Conservation (phyloP, 495 filamentous ascomycete species). For the Daldinia decipiens region DNA sequence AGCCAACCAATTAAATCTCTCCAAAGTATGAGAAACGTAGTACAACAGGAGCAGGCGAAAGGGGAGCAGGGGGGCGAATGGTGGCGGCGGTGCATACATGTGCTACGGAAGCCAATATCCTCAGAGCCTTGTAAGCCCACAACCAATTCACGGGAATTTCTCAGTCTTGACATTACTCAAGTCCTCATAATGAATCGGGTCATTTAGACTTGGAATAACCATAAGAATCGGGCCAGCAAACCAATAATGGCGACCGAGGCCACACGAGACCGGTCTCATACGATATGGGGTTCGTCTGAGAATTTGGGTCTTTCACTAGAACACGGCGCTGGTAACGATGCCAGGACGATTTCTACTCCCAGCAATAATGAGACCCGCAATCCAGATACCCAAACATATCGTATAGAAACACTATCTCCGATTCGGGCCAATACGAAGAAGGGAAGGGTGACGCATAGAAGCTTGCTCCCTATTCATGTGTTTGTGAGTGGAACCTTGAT, state of each 20-base stretch:
- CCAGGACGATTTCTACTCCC: neutral
- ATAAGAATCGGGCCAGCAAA: neutral
- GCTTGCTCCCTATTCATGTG: slow-evolving; percentile 55
- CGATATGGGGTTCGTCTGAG: neutral
- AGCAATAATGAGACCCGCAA: neutral
- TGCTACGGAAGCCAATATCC: neutral
- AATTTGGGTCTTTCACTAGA: neutral
- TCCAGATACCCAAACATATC: neutral
- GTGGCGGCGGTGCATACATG: neutral
- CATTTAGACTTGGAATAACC: neutral
- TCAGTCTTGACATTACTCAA: neutral
- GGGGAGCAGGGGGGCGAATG: neutral
- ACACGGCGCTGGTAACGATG: neutral
- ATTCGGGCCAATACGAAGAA: slow-evolving; percentile 13
- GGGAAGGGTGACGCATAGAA: slow-evolving; percentile 43
- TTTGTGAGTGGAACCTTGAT: slow-evolving; percentile 48
- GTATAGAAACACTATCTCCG: neutral
- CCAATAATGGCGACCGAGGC: neutral
- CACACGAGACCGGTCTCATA: neutral
- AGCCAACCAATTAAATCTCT: neutral
- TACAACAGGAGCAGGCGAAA: neutral
- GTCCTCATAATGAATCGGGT: neutral
- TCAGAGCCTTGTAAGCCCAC: neutral
- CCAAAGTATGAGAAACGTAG: neutral
- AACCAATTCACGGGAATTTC: neutral